Evolutionary conservation across 257 asterid genomes (phyloP), one percentile per base, ranked within the genome.

Genomic region (Solanum clarkiae): DNA sequence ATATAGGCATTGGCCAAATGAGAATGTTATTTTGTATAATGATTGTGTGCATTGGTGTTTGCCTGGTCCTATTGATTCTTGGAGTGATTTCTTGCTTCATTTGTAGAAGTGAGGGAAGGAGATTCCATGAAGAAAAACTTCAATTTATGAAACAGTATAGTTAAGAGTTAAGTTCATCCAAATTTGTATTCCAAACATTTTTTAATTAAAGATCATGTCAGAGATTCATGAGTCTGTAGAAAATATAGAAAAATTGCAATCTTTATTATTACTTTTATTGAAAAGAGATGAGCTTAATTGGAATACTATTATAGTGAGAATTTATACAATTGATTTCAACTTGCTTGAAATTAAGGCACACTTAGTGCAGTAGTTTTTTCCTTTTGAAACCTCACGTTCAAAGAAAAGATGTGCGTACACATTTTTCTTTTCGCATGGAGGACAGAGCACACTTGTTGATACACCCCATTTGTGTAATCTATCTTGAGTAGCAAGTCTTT

Each of bases 1-100:
- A 26, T 26, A 26, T 26, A 1, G 29, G 2, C 29, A 26, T 26
- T 26, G 29, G 29, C 29, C 29, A 26, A 26, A 26, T 26, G 29
- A 26, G 29, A 26, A 26, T 26, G 29, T 26, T 26, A 0, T 26
- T 26, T 26, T 26, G 29, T 26, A 26, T 26, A 26, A 26, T 26
- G 29, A 26, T 26, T 26, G 2, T 26, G 29, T 26, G 29, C 1
- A 1, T 26, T 26, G 29, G 29, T 26, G 29, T 26, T 26, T 26
- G 29, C 88, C 86, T 9, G 84, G 86, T 60, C 86, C 88, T 18
- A 74, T 86, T 14, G 86, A 86, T 60, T 56, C 88, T 44, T 86
- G 86, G 88, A 86, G 79, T 60, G 88, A 82, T 72, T 86, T 86
- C 80, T 82, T 86, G 68, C 71, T 82, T 83, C 54, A 82, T 60